Base-by-base conservation (phyloP, 768 basidiomycete genomes). In the Phylloporus arenicola region DNA sequence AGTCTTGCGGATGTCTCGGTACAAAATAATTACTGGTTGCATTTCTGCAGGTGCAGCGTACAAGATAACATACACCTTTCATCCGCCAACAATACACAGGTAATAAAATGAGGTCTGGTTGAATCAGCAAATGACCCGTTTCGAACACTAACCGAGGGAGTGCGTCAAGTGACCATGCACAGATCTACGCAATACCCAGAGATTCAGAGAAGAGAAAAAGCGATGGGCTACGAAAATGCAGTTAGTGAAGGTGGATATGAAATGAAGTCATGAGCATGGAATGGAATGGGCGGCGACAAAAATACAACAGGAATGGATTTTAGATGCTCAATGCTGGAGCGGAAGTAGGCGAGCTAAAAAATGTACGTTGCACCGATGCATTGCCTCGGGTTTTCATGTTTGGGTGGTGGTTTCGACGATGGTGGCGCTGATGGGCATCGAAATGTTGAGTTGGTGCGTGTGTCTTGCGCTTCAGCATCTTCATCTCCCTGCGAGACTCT, bases 401-500 rank as follows among this genome's bases (percentile, higher is more conserved):
- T 20, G 85, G 83, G 54, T 82, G 79, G 58, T 79, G 75, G 55
- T 81, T 82, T 41, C 75, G 70, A 53, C 76, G 75, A 47, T 77
- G 76, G 33, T 79, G 76, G 45, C 72, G 74, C 38, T 76, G 73
- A 45, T 71, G 72, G 44, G 73, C 72, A 42, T 76, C 71, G n/a
- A 72, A 64, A 41, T 68, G 66, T 34, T 67, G 63, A 24, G 43
- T 60, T 49, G 78, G 63, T 57, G 70, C 72, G 62, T 72, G 73
- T 67, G 70, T 75, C 72, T 83, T 78, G 56, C 80, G 75, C 67
- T 84, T 82, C 62, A 78, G 69, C 67, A 78, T 72, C 70, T 83
- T 86, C 62, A 79, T 80, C 70, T 88, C 85, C 60, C 79, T 73
- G 57, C 80, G 73, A 54, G 77, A 68, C 68, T 88, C 85, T 64